Evolutionary conservation across 2,329 filamentous ascomycete species (phyloP).

Genomic region (Aspergillus ibericus): DNA sequence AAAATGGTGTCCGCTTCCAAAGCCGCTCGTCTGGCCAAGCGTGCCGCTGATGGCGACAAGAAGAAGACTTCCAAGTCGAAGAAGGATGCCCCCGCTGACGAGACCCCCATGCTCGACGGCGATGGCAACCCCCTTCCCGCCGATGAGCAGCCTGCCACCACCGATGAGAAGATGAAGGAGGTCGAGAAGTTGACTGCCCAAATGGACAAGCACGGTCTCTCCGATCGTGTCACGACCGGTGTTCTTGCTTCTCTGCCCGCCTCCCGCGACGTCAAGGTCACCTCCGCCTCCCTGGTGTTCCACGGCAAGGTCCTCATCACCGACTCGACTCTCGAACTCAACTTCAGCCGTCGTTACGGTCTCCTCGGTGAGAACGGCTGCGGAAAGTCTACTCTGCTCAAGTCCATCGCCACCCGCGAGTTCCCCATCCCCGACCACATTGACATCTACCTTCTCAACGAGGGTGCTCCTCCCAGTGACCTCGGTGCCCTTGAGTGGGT

Average conservation of each 20-base stretch:
- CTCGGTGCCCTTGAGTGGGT: slow-evolving; percentile 96
- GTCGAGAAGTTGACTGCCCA: slow-evolving; percentile 87
- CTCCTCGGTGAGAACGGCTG: slow-evolving; percentile 98
- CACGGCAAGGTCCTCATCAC: slow-evolving; percentile 95
- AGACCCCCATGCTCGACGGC: slow-evolving; percentile 48
- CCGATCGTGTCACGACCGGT: slow-evolving; percentile 96
- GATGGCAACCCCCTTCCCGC: slow-evolving; percentile 46
- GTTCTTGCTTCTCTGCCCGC: slow-evolving; percentile 81
- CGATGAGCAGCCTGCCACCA: slow-evolving; percentile 66
- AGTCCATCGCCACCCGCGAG: slow-evolving; percentile 89
- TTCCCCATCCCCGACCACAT: slow-evolving; percentile 94
- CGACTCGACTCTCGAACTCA: slow-evolving; percentile 90
- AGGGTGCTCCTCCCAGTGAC: slow-evolving; percentile 87
- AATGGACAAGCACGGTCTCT: slow-evolving; percentile 94
- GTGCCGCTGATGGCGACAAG: slow-evolving; percentile 67
- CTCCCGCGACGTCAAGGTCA: slow-evolving; percentile 96
- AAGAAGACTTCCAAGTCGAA: slow-evolving; percentile 70
- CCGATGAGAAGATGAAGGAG: slow-evolving; percentile 71
- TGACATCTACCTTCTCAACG: slow-evolving; percentile 97
- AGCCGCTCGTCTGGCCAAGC: slow-evolving; percentile 67
- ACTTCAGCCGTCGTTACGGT: slow-evolving; percentile 89
- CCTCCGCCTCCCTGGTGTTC: slow-evolving; percentile 89
- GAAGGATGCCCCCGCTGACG: slow-evolving; percentile 45
- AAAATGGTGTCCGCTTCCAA: slow-evolving; percentile 68
- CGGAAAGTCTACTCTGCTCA: slow-evolving; percentile 96